phyloP scores from a whole-genome alignment of 768 basidiomycete genomes.

The Botryobasidium botryosum region DNA sequence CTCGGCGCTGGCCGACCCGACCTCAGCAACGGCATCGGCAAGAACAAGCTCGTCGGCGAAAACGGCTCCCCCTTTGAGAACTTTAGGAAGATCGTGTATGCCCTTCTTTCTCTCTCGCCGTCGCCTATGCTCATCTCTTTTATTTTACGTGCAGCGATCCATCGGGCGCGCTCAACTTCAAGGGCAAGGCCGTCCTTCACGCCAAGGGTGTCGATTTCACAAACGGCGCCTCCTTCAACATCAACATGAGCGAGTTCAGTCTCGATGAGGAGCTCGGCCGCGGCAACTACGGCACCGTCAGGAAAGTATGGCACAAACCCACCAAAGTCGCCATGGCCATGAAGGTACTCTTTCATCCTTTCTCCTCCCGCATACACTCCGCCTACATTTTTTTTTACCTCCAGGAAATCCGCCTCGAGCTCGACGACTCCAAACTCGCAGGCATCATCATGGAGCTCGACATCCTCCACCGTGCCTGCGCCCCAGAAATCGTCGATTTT shows the following conservation, averaged over 20 bases:
- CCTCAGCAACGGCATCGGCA: constrained; percentile 25
- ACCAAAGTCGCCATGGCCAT: constrained; percentile 96
- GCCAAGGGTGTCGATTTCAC: constrained; percentile 80
- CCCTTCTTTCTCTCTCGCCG: constrained; percentile 14
- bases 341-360: constrained; percentile 48
- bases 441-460: constrained; percentile 99
- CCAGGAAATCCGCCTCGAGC: constrained; percentile 93
- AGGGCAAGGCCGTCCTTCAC: constrained; percentile 82
- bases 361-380: not conserved
- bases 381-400: not conserved
- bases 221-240: constrained; percentile 75
- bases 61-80: constrained; percentile 81
- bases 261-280: constrained; percentile 87
- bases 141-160: constrained; percentile 51
- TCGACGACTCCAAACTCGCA: constrained; percentile 84
- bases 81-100: constrained; percentile 87
- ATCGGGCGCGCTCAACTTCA: constrained; percentile 87
- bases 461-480: constrained; percentile 83
- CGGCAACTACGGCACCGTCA: constrained; percentile 96
- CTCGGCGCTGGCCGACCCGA: constrained; percentile 54
- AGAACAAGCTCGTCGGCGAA: constrained; percentile 23
- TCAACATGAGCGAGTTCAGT: constrained; percentile 88
- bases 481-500: constrained; percentile 90
- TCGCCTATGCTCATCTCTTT: constrained; percentile 7
- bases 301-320: constrained; percentile 84